Base-by-base conservation (phyloP, 306 rosid species). In the Vigna radiata region DNA sequence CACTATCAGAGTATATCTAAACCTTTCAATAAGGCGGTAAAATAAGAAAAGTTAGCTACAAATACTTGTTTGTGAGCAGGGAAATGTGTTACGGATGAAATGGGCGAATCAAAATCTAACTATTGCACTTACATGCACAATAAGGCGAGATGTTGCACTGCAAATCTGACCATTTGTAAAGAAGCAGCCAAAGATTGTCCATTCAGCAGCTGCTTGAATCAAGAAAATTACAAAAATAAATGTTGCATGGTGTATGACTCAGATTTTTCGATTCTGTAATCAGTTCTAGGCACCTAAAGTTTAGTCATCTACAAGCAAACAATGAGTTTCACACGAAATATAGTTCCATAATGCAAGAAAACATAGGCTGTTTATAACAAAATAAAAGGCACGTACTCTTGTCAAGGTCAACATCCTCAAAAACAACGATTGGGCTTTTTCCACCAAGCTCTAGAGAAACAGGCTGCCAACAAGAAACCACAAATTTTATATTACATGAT, bases 101-200 rank as follows among this genome's bases (percentile, higher is more conserved):
- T n/a, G 14, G 37, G 15, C 5, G 41, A 39, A 10, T 39, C 63
- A 18, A 73, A 50, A 77, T 44, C 49, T n/a, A 46, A 17, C 56
- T 36, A 58, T 68, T 64, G 47, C 56, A 85, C 93, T 84, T 86
- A 92, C 97, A n/a, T 90, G 97, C 65, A 92, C 63, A 78, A 92
- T 75, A 63, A 92, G 91, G 58, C 97, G 93, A 48, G 97, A 92
- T 37, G 97, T 92, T 68, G 97, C 96, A 87, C 97, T 92, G 85
- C 97, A 92, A 60, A 92, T 92, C 86, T 92, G 97, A 80, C 97
- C 97, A 79, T 92, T 92, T 65, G 96, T 88, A 88, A 89, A 92
- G 87, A 92, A 92, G 91, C 89, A 78, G 68, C 97, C 97, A 64
- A 92, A 86, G 55, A 68, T 52, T 9, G 97, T 80, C 96, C 97